Evolutionary conservation across 106 monocot species (phyloP).

Genomic region (Dactylorhiza incarnata): DNA sequence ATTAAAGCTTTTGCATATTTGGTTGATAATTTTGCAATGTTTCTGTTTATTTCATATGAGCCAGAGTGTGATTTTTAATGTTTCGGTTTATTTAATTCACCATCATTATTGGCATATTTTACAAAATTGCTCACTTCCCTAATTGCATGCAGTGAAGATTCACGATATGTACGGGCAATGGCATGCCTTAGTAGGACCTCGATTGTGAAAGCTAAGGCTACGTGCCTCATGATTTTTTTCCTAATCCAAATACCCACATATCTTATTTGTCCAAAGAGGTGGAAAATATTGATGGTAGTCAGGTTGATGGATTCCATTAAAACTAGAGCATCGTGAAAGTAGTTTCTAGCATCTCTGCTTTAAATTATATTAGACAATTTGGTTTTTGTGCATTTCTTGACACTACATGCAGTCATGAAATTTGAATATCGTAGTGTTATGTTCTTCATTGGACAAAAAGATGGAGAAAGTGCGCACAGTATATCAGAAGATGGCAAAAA

Average conservation of each 20-base stretch:
- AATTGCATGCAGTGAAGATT: no score
- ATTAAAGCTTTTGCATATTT: neutral
- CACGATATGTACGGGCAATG: no score
- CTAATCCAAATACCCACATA: neutral
- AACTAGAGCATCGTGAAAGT: neutral
- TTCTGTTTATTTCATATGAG: slow-evolving; percentile 1
- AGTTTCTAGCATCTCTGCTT: neutral
- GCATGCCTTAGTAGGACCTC: no score
- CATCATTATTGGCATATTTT: no score
- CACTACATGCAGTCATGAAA: slow-evolving; percentile 72
- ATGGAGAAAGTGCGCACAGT: slow-evolving; percentile 74
- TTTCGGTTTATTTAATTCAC: no score
- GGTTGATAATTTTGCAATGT: neutral
- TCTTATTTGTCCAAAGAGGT: neutral
- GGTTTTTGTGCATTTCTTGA: slow-evolving; percentile 13
- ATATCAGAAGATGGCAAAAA: slow-evolving; percentile 89
- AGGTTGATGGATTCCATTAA: neutral
- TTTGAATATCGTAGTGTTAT: slow-evolving; percentile 75
- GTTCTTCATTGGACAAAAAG: slow-evolving; percentile 96
- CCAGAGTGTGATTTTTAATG: no score
- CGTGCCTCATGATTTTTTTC: neutral
- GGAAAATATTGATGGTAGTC: neutral
- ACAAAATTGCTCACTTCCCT: no score
- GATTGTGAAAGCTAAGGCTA: no score
- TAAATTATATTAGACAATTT: neutral